A percentile compares a stretch with the other conserved stretches of the same genome.
Conservation (phyloP, 78 protist species). For the Tieghemostelium lacteum region DNA sequence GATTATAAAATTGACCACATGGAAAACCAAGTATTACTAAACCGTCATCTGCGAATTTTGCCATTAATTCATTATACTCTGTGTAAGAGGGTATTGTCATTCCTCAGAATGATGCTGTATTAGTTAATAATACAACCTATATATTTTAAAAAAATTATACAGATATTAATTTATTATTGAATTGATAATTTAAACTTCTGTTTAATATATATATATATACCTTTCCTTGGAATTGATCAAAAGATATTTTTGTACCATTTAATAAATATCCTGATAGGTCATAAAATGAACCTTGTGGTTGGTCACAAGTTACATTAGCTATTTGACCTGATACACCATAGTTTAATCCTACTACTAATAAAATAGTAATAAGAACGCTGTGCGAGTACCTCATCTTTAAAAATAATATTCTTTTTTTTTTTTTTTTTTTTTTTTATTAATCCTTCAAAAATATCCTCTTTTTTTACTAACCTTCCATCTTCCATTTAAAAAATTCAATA, state of each 20-base stretch:
- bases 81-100: neutral
- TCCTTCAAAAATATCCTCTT: too few relatives aligned
- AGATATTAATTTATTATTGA: too few relatives aligned
- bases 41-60: conserved; percentile 24
- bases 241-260: neutral
- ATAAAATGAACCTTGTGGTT: conserved; percentile 8
- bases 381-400: too few relatives aligned
- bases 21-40: conserved; percentile 56
- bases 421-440: too few relatives aligned
- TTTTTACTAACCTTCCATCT: too few relatives aligned
- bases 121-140: neutral
- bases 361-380: too few relatives aligned
- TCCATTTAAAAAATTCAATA: too few relatives aligned
- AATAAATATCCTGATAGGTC: neutral
- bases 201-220: neutral
- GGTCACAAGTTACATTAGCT: neutral
- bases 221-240: conserved; percentile 8
- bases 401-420: too few relatives aligned
- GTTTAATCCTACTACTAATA: too few relatives aligned
- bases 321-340: neutral
- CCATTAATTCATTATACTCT: conserved; percentile 33
- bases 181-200: too few relatives aligned
- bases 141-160: too few relatives aligned
- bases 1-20: conserved; percentile 59
- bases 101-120: neutral